These are phyloP conservation scores for Fusarium equiseti DNA, from an alignment of 2,329 filamentous ascomycete species.

Conservation along the genomic window DNA sequence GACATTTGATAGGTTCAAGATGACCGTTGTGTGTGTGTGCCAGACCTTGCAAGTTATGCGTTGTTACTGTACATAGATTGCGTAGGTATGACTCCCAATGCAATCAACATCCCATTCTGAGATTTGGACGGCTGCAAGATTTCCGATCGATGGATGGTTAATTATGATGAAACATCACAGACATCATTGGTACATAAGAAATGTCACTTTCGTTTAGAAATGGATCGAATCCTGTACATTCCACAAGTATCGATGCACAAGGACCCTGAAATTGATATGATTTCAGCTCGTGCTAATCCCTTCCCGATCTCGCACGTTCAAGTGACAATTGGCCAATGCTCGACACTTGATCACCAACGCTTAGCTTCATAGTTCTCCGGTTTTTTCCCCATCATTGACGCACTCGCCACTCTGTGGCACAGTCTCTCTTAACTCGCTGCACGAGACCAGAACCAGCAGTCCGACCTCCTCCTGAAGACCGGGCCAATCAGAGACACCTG, in stretches of 20 bases:
- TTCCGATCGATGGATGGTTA: constrained; percentile 36
- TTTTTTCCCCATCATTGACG: constrained; percentile 37
- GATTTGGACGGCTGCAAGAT: constrained; percentile 32
- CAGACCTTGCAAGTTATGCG: constrained; percentile 17
- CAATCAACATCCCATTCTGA: constrained; percentile 22
- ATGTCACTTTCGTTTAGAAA: background rate
- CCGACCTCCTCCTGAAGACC: constrained; percentile 42
- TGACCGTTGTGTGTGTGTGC: background rate
- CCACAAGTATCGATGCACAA: constrained; percentile 4
- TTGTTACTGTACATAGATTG: constrained; percentile 11
- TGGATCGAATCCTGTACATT: constrained; percentile 36
- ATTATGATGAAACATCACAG: background rate
- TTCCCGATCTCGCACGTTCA: constrained; percentile 34
- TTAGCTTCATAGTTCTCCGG: constrained; percentile 33
- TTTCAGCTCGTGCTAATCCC: constrained; percentile 31
- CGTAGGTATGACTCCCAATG: constrained; percentile 15
- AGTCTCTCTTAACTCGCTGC: constrained; percentile 14
- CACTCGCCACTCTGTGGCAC: constrained; percentile 49
- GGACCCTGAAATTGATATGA: constrained; percentile 37
- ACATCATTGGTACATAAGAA: background rate
- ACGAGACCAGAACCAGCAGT: constrained; percentile 30
- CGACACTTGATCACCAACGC: constrained; percentile 36
- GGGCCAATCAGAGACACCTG: constrained; percentile 40
- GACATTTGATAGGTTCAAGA: background rate
- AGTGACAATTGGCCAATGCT: constrained; percentile 31